phyloP scores from a whole-genome alignment of 2,329 filamentous ascomycete genomes.

The Chaetomiaceae sp. region DNA sequence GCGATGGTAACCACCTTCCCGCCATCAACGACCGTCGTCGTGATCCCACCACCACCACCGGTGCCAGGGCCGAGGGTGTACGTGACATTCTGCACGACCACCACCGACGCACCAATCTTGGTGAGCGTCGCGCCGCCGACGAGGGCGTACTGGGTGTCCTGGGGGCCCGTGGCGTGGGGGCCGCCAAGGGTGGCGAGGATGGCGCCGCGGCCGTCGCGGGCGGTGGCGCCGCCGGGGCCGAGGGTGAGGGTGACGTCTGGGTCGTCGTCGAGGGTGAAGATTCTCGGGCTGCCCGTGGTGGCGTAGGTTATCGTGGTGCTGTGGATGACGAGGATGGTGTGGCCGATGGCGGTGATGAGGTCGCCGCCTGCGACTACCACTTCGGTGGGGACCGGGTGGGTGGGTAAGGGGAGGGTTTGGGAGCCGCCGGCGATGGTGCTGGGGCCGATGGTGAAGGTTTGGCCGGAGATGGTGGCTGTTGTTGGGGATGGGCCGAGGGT shows the following conservation, averaged over 20 bases:
- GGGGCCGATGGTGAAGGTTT: constrained; percentile 45
- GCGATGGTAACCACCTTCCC: constrained; percentile 49
- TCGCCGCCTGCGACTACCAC: constrained; percentile 46
- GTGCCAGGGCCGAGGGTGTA: constrained; percentile 44
- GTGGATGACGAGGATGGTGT: constrained; percentile 39
- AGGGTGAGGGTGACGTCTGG: constrained; percentile 20
- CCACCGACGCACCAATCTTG: constrained; percentile 42
- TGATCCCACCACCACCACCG: too few relatives aligned
- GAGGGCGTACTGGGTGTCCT: constrained; percentile 41
- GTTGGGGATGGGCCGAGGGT: constrained; percentile 34
- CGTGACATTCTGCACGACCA: constrained; percentile 46
- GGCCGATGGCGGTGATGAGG: constrained; percentile 39
- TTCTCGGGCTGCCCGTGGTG: constrained; percentile 22
- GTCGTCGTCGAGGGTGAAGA: constrained; percentile 47
- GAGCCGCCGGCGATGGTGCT: constrained; percentile 34
- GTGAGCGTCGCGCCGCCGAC: constrained; percentile 51
- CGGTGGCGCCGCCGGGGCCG: constrained; percentile 34
- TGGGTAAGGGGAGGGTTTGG: constrained; percentile 33
- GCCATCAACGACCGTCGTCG: constrained; percentile 43
- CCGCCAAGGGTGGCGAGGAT: constrained; percentile 43
- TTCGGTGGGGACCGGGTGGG: constrained; percentile 35
- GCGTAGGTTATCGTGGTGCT: constrained; percentile 43
- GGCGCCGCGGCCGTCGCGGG: constrained; percentile 37
- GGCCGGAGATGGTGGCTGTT: constrained; percentile 37
- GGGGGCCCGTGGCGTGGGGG: constrained; percentile 28